Conservation (phyloP, 1,284 basidiomycete species). For the Papiliotrema laurentii region DNA sequence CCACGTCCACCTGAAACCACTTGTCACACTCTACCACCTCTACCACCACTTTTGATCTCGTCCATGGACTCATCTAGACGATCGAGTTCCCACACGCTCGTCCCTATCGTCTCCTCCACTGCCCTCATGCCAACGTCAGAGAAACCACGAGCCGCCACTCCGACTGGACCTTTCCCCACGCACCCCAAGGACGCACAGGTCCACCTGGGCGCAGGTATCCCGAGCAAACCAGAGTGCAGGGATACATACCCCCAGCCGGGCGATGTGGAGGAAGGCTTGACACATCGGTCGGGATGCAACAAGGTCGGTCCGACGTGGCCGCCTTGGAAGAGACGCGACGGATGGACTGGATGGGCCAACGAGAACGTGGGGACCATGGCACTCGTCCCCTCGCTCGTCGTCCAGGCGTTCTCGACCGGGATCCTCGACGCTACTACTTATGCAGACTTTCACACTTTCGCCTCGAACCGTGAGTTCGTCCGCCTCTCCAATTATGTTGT, state of each 20-base stretch:
- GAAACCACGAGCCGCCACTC: too few relatives aligned
- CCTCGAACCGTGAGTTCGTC: constrained; percentile 39
- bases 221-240: too few relatives aligned
- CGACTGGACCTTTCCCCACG: too few relatives aligned
- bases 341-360: constrained; percentile 26
- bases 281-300: not conserved
- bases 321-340: constrained; percentile 20
- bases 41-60: not conserved
- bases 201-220: too few relatives aligned
- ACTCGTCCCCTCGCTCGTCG: constrained; percentile 29
- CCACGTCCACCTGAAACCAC: too few relatives aligned
- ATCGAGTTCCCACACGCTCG: not conserved
- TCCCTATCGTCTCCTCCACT: not conserved
- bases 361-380: constrained; percentile 24
- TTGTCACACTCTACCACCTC: too few relatives aligned
- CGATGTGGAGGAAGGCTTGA: not conserved
- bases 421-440: constrained; percentile 46
- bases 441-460: constrained; percentile 44
- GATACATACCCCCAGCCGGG: too few relatives aligned
- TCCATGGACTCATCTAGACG: not conserved
- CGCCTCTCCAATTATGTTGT: not conserved
- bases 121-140: too few relatives aligned
- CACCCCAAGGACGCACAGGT: too few relatives aligned
- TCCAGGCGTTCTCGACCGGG: constrained; percentile 38
- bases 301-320: not conserved